Evolutionary conservation across 225 moss, liverwort and hornwort genomes (phyloP), one percentile per base, ranked within the genome.

Genomic region (Asterella californica): DNA sequence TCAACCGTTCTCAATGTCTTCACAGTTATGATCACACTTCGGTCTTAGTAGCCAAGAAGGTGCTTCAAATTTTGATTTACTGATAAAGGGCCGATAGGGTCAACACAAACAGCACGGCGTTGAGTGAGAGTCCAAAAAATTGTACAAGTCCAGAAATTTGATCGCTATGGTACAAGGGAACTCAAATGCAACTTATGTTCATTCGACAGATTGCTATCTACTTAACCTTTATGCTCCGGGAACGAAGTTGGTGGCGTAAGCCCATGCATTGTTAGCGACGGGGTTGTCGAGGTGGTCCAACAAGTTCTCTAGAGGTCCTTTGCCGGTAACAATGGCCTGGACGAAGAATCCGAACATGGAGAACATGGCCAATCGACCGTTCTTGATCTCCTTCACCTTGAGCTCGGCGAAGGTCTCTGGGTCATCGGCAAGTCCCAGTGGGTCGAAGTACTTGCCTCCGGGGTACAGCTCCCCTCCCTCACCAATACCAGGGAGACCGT

Each of bases 291-390:
- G 42, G 64, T 87, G 87, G 55, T 87, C 87, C 52, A 83, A 50
- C 30, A 87, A 79, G 48, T 87, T 87, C 75, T 87, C 77, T 1
- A 87, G 32, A 0, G 87, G 87, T 45, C 87, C 87, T 80, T 87
- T 87, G 22, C 87, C 87, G 53, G 87, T 87, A n/a, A 87, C 87
- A 4, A 87, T 87, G 45, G 87, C 87, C 76, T 87, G 87, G 17
- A 87, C 87, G 70, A 87, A 87, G 76, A 87, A 87, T 76, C 86
- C 87, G 15, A 87, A 87, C 87, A 87, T 87, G 18, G 87, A 84
- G 69, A 87, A 87, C 87, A 87, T 87, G 52, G 87, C 87, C 76
- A 87, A 48, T n/a, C 87, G 79, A 42, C 87, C 87, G 59, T 87
- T 87, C 68, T 87, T 87, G 38, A 87, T 69, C 84, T 87, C 87